Evolutionary conservation across 345 rosid genomes (phyloP).

Genomic region (Erucastrum elatum): DNA sequence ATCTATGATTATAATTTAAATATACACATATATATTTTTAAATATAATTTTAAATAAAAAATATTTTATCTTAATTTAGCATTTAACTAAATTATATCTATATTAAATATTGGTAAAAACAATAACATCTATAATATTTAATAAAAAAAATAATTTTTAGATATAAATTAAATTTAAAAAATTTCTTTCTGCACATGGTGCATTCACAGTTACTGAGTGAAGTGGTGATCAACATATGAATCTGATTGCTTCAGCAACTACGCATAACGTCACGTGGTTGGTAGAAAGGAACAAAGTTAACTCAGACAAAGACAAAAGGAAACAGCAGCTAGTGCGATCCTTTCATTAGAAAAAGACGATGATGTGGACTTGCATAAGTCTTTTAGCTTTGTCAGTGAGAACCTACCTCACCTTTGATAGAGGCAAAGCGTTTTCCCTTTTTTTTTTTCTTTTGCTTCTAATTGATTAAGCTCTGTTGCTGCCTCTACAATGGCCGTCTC

Average conservation of each 20-base stretch:
- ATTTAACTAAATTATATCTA: no score
- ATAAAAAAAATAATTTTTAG: no score
- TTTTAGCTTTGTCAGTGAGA: not conserved
- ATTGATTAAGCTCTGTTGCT: slow-evolving; percentile 10
- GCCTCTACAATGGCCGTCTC: slow-evolving; percentile 35
- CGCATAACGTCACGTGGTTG: not conserved
- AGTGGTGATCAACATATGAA: not conserved
- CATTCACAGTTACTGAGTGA: not conserved
- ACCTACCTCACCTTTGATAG: not conserved
- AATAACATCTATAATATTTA: no score
- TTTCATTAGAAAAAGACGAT: not conserved
- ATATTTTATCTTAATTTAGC: no score
- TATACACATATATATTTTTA: no score
- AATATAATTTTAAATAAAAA: no score
- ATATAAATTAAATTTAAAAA: no score
- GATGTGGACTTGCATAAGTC: not conserved
- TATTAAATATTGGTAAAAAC: no score
- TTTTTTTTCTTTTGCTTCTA: not conserved
- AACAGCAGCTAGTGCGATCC: not conserved
- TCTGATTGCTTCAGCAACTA: not conserved
- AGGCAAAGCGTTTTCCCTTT: not conserved
- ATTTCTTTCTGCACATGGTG: no score
- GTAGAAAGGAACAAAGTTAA: not conserved
- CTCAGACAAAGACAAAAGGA: not conserved
- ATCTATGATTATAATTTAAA: no score